Evolutionary conservation across 805 yeast species (phyloP), one percentile per base, ranked within the genome.

Genomic region (Sugiyamaella mastotermitis): DNA sequence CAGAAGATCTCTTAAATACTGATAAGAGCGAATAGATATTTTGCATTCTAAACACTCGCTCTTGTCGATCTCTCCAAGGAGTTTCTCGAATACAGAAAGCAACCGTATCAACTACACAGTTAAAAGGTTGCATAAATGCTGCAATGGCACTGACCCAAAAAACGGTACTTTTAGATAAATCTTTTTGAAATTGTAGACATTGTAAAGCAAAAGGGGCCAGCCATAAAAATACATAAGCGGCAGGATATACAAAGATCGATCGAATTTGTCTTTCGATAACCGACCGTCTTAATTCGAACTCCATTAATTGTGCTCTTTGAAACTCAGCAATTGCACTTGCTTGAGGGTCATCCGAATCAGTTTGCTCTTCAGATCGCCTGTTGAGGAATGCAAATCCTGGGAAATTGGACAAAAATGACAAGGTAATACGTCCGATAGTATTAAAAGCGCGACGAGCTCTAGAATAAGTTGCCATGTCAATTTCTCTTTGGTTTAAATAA

Each of bases 221-320:
- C 97, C 97, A 87, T 33, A 86, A 60, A 19, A 82, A 66, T 41
- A 85, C 68, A 58, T 85, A 87, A 2, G 94, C 81, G 29, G 81
- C 62, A 3, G 97, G 97, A 55, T 87, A 87, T 32, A 87, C 68
- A 58, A 87, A 85, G 33, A 87, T 80, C 22, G 80, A 69, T 51
- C 78, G 78, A 72, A 84, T 77, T 61, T 87, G 95, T 40, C 78
- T 76, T 55, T 80, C 77, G 35, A 87, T 83, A 45, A 73, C 71
- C 20, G 70, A 60, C 47, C 86, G 78, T 14, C 92, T 66, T 26
- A 69, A 62, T 42, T 80, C 72, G 56, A 85, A 78, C 42, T 70
- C 70, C 25, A 65, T 69, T 57, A 82, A 68, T 37, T 79, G 74
- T 38, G 79, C 80, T 23, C 67, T 67, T 45, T 80, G 84, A 41